Conservation (phyloP, 768 basidiomycete species). For the Pleurotus tuber-regium region DNA sequence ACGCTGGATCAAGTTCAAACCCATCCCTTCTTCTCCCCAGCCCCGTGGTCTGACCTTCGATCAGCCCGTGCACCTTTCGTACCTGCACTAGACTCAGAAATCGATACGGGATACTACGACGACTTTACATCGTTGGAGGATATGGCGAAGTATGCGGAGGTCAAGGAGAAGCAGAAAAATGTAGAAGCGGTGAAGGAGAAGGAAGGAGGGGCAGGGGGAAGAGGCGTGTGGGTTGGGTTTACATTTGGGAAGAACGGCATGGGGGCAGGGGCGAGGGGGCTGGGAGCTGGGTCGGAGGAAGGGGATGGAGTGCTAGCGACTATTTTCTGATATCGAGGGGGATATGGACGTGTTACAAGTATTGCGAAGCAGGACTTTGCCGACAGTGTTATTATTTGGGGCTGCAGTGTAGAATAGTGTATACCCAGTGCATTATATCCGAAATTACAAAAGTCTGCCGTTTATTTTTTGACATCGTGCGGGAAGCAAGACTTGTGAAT, state of each 20-base stretch:
- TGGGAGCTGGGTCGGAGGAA: constrained; percentile 30
- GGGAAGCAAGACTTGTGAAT: too few relatives aligned
- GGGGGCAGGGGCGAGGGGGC: constrained; percentile 39
- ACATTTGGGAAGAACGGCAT: constrained; percentile 89
- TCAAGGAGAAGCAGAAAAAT: constrained; percentile 93
- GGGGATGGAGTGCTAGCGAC: constrained; percentile 57
- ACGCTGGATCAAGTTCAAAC: constrained; percentile 68
- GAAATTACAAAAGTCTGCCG: too few relatives aligned
- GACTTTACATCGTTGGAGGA: constrained; percentile 87
- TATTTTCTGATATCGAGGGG: constrained; percentile 43
- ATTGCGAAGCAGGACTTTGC: too few relatives aligned
- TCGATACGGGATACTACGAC: constrained; percentile 95
- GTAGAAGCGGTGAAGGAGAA: constrained; percentile 91
- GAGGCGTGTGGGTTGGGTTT: constrained; percentile 91
- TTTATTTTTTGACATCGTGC: too few relatives aligned
- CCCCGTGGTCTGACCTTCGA: constrained; percentile 81
- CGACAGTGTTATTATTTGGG: too few relatives aligned
- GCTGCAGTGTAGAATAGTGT: too few relatives aligned
- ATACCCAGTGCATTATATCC: too few relatives aligned
- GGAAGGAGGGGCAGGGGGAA: constrained; percentile 56
- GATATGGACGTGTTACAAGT: too few relatives aligned
- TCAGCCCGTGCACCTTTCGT: constrained; percentile 83
- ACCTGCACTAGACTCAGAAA: constrained; percentile 89
- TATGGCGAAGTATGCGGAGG: constrained; percentile 99
- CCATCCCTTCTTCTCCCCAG: constrained; percentile 80